Conservation (phyloP, 306 rosid species). For the Castanospermum australe region DNA sequence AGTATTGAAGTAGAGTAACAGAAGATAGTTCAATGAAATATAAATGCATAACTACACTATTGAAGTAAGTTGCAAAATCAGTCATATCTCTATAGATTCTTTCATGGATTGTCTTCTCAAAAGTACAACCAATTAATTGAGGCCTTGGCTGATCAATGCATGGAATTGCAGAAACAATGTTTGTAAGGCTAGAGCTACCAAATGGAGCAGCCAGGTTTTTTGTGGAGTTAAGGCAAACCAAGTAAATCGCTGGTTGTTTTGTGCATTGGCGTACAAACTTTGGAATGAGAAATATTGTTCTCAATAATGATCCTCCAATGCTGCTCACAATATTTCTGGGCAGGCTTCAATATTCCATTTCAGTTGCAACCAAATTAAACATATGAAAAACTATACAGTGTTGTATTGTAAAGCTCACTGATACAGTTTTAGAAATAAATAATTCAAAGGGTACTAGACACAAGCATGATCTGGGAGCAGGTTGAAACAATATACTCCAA, state of each 20-base stretch:
- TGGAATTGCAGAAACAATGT: neutral
- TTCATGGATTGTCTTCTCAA: neutral
- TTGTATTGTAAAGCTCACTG: neutral
- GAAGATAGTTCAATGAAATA: slow-evolving; percentile 2
- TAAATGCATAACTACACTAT: slow-evolving; percentile 11
- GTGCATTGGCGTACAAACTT: neutral
- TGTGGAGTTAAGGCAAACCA: neutral
- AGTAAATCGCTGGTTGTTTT: neutral
- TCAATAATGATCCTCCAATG: neutral
- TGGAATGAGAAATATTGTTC: neutral
- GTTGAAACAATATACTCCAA: neutral
- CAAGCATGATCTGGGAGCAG: neutral
- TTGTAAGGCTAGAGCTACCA: neutral
- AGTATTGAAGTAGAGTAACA: neutral
- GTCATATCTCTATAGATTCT: neutral
- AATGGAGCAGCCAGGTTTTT: neutral
- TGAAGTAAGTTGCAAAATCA: neutral
- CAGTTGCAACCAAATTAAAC: neutral
- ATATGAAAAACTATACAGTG: neutral
- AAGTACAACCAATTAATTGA: neutral
- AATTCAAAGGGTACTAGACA: neutral
- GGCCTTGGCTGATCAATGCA: neutral
- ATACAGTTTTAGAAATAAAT: neutral
- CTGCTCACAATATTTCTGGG: neutral
- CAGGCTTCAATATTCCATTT: neutral